Evolutionary conservation across 805 yeast genomes (phyloP).

Genomic region (Candida railenensis): DNA sequence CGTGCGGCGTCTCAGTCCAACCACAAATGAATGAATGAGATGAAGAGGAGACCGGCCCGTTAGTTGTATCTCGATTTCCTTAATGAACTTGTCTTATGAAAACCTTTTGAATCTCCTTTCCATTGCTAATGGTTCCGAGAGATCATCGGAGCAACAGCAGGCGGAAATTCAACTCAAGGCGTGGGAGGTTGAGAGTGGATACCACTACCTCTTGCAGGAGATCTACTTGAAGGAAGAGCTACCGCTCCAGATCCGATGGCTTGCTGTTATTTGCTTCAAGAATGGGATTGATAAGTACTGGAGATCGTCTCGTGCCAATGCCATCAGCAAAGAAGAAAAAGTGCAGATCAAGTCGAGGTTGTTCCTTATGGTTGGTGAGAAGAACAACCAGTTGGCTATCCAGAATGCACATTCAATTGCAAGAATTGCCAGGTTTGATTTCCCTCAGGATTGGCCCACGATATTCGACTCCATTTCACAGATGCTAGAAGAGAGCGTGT

Average conservation of each 20-base stretch:
- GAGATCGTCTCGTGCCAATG: conserved; percentile 64
- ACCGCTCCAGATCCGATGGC: conserved; percentile 74
- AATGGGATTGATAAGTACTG: conserved; percentile 85
- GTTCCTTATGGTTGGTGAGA: conserved; percentile 62
- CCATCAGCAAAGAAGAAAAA: conserved; percentile 66
- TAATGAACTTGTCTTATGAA: conserved; percentile 24
- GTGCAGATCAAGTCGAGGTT: conserved; percentile 54
- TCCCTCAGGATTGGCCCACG: conserved; percentile 83
- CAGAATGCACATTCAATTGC: conserved; percentile 87
- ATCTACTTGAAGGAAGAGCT: conserved; percentile 57
- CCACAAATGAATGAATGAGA: no score
- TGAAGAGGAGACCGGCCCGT: no score
- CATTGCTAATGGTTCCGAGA: conserved; percentile 37
- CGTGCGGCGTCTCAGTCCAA: no score
- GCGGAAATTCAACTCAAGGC: conserved; percentile 69
- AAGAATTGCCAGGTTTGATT: conserved; percentile 77
- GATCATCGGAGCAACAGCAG: conserved; percentile 50
- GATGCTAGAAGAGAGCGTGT: conserved; percentile 43
- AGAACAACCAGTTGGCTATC: conserved; percentile 68
- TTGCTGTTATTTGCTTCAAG: conserved; percentile 83
- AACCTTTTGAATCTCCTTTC: conserved; percentile 27
- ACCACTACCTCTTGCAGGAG: conserved; percentile 54
- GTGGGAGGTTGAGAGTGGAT: conserved; percentile 70
- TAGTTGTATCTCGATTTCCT: no score
- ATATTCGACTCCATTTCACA: conserved; percentile 64